Evolutionary conservation across 2,329 filamentous ascomycete species (phyloP), one percentile per base, ranked within the genome.

Genomic region (Neoscytalidium dimidiatum): DNA sequence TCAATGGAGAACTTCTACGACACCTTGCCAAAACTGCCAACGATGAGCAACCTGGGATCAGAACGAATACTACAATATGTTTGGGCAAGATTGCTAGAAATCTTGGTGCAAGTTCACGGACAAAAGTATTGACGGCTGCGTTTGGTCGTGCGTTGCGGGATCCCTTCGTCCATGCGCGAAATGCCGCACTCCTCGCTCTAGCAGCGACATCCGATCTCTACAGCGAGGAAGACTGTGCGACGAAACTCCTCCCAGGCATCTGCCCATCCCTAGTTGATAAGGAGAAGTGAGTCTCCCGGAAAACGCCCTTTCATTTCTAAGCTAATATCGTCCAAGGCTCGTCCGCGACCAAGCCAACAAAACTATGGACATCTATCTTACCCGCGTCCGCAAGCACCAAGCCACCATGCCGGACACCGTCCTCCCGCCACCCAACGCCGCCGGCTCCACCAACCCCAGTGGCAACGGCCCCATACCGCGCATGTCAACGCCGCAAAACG

Each of bases 41-140:
- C 71, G 95, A 99, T 68, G 95, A 98, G 71, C 94, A 99, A 73
- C 93, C 95, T 0, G 95, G 95, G 0, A 99, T 99, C 69, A 88
- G 95, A 67, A 99, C 95, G 8, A 99, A 99, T 75, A 99, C 95
- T 0, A 99, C 95, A 1, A 99, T 99, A 64, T 98, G 94, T 74
- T 81, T 99, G 0, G 95, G 95, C 23, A 98, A 97, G 74, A 97
- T 99, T 70, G 94, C 95, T 14, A 94, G 92, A 71, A 91, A 96
- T 71, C 83, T 99, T 0, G 92, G 92, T 1, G 83, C 86, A 1
- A 82, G 80, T 69, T 92, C 91, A 3, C 86, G 95, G 67, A 85
- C 91, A 53, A 99, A 98, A 77, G 94, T 99, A 0, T 86, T 99
- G 28, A 90, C 94, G 61, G 95, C 95, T 7, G 95, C 95, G 0